Base-by-base conservation (phyloP, 176 grass and related monocot genomes). In the Bonia amplexicaulis region DNA sequence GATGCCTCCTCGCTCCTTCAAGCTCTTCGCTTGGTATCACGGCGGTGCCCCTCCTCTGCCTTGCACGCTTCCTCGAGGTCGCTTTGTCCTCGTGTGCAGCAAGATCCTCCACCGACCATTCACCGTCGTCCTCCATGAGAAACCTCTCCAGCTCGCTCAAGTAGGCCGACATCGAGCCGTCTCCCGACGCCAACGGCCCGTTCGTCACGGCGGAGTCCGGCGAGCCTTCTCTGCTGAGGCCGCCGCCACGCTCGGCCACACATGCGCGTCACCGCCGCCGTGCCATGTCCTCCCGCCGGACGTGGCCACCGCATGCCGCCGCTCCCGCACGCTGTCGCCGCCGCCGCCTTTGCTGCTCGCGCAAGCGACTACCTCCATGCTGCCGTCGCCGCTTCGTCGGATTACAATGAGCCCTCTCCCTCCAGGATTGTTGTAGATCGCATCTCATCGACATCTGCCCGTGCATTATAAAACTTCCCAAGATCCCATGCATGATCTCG, bases 51-150 rank as follows among this genome's bases (percentile, higher is more conserved):
- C 33, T 84, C 55, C 62, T 73, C 68, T 46, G 26, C 55, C 81
- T 85, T 73, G 81, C 76, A 40, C 76, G 82, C 60, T 85, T 89
- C 69, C 76, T 74, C 82, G 87, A 67, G 67, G 59, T 0, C 6
- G 20, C 27, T 47, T 74, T 39, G 68, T 71, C 84, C 66, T 80
- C 61, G 64, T 29, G 39, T 62, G 35, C 87, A 5, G 6, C 81
- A 62, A 59, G 0, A 16, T 22, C 29, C 9, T 80, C 25, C 49
- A 15, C 8, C 13, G 12, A 0, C 33, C 9, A 15, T 7, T 14
- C 77, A 25, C 25, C 69, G 40, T 7, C 37, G 19, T 84, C 57
- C 60, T 17, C n/a, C 39, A 85, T 20, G 20, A 87, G 79, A 1
- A 80, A 67, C 40, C 69, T 71, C 87, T 89, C 81, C 39, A 89